Conservation (phyloP, 2,329 filamentous ascomycete species). For the Scytalidium sp. region DNA sequence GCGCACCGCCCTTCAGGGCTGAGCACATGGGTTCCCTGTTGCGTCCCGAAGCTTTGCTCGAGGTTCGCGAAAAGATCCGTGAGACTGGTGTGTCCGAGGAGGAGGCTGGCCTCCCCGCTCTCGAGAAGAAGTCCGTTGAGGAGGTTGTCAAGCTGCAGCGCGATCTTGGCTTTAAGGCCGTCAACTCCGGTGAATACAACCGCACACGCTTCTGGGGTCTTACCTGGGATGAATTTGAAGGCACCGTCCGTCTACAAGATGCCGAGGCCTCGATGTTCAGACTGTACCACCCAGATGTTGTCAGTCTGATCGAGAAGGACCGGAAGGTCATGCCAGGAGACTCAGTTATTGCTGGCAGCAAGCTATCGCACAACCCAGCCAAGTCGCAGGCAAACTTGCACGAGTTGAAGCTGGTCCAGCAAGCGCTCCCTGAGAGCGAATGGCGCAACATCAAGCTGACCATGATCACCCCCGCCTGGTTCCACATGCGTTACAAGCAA, state of each 20-base stretch:
- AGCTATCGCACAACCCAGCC: no score
- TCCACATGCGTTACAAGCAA: slow-evolving; percentile 60
- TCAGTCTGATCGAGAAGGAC: no score
- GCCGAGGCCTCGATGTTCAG: no score
- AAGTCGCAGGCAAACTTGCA: slow-evolving; percentile 40
- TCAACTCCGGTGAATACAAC: slow-evolving; percentile 58
- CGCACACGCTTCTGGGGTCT: neutral
- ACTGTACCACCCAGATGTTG: no score
- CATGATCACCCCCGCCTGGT: slow-evolving; percentile 66
- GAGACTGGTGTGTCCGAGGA: slow-evolving; percentile 44
- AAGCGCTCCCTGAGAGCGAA: slow-evolving; percentile 58
- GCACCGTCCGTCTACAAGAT: neutral
- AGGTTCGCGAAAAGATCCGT: slow-evolving; percentile 49
- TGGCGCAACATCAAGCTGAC: slow-evolving; percentile 69
- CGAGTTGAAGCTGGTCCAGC: no score
- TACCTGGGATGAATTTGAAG: neutral
- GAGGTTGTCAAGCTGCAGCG: slow-evolving; percentile 57
- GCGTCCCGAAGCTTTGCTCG: slow-evolving; percentile 54
- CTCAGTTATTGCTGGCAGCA: no score
- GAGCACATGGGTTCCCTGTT: slow-evolving; percentile 65
- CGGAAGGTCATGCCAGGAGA: no score
- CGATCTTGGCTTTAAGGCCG: slow-evolving; percentile 50
- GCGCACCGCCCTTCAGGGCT: slow-evolving; percentile 52
- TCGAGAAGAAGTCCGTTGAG: slow-evolving; percentile 57
- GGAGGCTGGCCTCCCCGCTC: slow-evolving; percentile 40